Evolutionary conservation across 1,139 yeast genomes (phyloP).

Genomic region (Candida sp.): DNA sequence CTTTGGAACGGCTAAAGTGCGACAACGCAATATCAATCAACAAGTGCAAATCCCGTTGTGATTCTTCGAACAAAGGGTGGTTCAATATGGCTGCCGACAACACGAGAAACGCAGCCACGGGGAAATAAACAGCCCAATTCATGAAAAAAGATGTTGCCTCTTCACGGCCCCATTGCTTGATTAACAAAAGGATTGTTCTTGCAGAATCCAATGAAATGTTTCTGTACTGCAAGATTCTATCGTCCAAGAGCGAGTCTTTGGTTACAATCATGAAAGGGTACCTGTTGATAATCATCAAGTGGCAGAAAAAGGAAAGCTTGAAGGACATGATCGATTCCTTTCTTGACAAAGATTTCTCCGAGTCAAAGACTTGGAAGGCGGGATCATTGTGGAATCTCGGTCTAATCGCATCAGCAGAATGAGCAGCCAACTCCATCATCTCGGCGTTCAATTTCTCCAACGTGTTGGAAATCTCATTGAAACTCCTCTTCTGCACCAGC

Average conservation of each 20-base stretch:
- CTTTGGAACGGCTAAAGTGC: constrained; percentile 17
- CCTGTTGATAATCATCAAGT: constrained; percentile 40
- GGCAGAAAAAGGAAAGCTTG: constrained; percentile 35
- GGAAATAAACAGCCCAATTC: constrained; percentile 39
- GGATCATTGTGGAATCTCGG: constrained; percentile 33
- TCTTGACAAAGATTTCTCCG: constrained; percentile 3
- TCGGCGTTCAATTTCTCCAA: constrained; percentile 24
- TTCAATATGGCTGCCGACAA: constrained; percentile 35
- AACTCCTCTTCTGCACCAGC: constrained; percentile 21
- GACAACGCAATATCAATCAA: constrained; percentile 31
- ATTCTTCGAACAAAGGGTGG: constrained; percentile 31
- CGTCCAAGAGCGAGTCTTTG: constrained; percentile 18
- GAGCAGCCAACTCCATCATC: constrained; percentile 20
- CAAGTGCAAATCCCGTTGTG: constrained; percentile 31
- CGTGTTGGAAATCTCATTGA: constrained; percentile 19
- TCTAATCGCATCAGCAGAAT: constrained; percentile 18
- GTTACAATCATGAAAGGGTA: constrained; percentile 30
- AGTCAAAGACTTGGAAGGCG: constrained; percentile 18
- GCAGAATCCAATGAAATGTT: constrained; percentile 35
- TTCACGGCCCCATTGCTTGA: constrained; percentile 22
- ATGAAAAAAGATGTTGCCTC: constrained; percentile 26
- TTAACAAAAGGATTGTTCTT: constrained; percentile 35
- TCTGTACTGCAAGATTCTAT: constrained; percentile 22
- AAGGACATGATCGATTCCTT: constrained; percentile 23
- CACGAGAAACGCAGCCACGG: constrained; percentile 37